These are phyloP conservation scores for Gaultheria prostrata DNA, from an alignment of 148 eudicot genomes.

Conservation along the genomic window DNA sequence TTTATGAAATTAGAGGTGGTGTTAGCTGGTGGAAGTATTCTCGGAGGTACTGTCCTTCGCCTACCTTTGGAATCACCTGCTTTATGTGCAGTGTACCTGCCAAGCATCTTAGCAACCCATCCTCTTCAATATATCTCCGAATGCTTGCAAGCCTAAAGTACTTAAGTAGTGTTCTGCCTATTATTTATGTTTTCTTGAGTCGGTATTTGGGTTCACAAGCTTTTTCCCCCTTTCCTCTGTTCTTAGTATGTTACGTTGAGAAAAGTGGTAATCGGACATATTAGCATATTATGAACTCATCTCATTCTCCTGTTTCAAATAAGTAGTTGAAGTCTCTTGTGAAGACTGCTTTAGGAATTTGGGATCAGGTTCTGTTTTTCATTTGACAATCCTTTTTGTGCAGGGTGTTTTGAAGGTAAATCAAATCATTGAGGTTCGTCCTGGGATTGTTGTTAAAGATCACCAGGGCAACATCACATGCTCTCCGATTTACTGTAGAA, in stretches of 20 bases:
- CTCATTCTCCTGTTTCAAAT: too few species aligned
- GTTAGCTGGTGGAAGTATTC: conserved; percentile 98
- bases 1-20: conserved; percentile 90
- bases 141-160: too few species aligned
- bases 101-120: too few species aligned
- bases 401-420: conserved; percentile 93
- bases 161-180: too few species aligned
- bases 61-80: background rate
- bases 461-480: conserved; percentile 81
- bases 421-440: conserved; percentile 89
- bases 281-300: background rate
- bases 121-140: too few species aligned
- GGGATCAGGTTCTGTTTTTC: background rate
- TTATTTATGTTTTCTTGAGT: background rate
- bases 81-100: too few species aligned
- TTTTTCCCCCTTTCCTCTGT: background rate
- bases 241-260: too few species aligned
- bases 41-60: conserved; percentile 53
- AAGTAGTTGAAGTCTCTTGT: background rate
- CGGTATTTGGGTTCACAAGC: background rate
- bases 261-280: too few species aligned
- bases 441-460: conserved; percentile 91
- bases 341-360: background rate
- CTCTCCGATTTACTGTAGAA: conserved; percentile 92
- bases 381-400: background rate